Base-by-base conservation (phyloP, 139 green algal species). In the Raphidocelis subcapitata region DNA sequence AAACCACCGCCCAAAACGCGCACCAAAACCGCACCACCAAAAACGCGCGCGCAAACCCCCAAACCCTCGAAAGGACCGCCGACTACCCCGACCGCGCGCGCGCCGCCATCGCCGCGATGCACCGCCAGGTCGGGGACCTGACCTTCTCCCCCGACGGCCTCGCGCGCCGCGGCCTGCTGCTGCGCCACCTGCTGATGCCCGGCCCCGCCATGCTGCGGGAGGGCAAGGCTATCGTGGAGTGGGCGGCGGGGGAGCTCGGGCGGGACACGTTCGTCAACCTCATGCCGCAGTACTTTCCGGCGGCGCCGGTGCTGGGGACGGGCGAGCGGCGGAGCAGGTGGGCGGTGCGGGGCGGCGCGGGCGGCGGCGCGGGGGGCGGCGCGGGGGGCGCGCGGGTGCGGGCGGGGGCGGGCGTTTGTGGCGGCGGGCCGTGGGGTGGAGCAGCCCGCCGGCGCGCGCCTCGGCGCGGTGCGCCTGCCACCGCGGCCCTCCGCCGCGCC, bases 71-170 rank as follows among this genome's bases (percentile, higher is more conserved):
- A n/a, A 49, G 41, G 41, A 12, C 41, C 8, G 41, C 29, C 8
- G 64, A 79, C 54, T 79, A 79, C 44, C 46, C 73, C 4, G 36
- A 73, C 33, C 20, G 46, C 20, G 73, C 73, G 14, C 49, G 37
- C 2, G 73, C 37, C 49, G 73, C 73, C 1, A 79, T 79, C 32
- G 62, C 67, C 46, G 73, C 73, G 29, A 79, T 79, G 73, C 63
- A 79, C 46, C 20, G 12, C 56, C 65, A 79, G 73, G 73, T 79
- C 20, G 73, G 73, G 21, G 73, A 79, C 12, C 55, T 79, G 37
- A 64, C 73, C 54, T 79, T 79, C 55, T 49, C 21, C 14, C 24
- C 12, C 41, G 73, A 79, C 59, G 73, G 73, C 28, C 44, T 79
- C 36, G 73, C 73, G 2, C 47, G 67, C 54, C 64, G 65, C 20